Evolutionary conservation across 2,329 filamentous ascomycete species (phyloP), one percentile per base, ranked within the genome.

Genomic region (Fusarium verticillioides): DNA sequence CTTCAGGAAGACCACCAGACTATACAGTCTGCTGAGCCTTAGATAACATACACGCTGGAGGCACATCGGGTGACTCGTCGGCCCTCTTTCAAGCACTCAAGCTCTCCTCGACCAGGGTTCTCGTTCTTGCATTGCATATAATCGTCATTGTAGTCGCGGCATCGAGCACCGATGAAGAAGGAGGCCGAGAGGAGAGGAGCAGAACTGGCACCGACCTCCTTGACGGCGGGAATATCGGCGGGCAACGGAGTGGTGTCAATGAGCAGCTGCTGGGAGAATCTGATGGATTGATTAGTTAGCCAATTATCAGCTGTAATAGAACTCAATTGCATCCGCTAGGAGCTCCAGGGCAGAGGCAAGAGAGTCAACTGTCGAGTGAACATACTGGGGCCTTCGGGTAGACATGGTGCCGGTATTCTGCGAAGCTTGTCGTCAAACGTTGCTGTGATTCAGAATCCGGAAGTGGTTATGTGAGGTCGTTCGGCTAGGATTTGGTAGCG

Each of bases 51-150:
- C 94, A 99, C 96, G 85, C 94, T 97, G 78, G 93, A 92, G 67
- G 96, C 96, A 87, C 96, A 99, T 85, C 96, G 91, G 78, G 96
- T 99, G 71, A 99, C 96, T 84, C 96, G 94, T 83, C 96, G 90
- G 64, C 96, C 96, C 87, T 99, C 96, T 88, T 94, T 96, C 89
- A 99, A 86, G 85, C 96, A 99, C 77, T 97, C 94, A 73, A 97
- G 84, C 87, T 99, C 96, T 83, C 95, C 96, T 84, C 90, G 91
- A 79, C 96, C 96, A 72, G 94, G 92, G 79, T 94, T 92, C 85
- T 98, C 95, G 77, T 90, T 94, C 92, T 99, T 99, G 93, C 96
- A 99, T 87, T 97, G 94, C 96, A 99, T 99, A 86, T 93, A 99
- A 86, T 99, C 96, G 87, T 99, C 96, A 85, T 98, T 98, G 89